Evolutionary conservation across 257 asterid species (phyloP), one percentile per base, ranked within the genome.

Genomic region (Verbena officinalis): DNA sequence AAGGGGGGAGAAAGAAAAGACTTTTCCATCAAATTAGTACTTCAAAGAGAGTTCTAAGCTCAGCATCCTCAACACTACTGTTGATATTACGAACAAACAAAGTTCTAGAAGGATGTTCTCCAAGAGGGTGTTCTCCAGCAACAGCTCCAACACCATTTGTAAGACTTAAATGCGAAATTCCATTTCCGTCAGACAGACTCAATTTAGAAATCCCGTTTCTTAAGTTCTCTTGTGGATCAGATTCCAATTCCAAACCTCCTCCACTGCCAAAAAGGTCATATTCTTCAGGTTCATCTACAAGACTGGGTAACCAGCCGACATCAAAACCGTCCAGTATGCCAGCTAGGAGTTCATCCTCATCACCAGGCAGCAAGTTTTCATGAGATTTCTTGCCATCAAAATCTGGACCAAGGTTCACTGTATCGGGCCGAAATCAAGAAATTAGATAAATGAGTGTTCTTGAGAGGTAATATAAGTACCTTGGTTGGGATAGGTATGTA

Each of bases 91-190:
- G 86, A 3, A 89, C 96, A 55, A 86, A 89, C 52, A 89, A 75
- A 3, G 96, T 89, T 73, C 93, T 68, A 0, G 96, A 86, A 70
- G 95, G 96, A 71, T 89, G 96, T 80, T 89, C 96, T 31, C 96
- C 93, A 9, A 77, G 78, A 55, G 96, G 96, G 72, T 89, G 95
- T 80, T 86, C 88, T 27, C 89, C 91, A 40, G 61, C 49, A 62
- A 79, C 62, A 55, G 78, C 52, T 64, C 80, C 84, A 34, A 19
- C 65, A 10, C 82, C 78, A 46, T 57, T 75, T 55, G 74, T 38
- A 62, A 54, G 55, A 65, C 72, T 77, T 43, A 44, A 67, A 59
- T 60, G 79, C 70, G 78, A 44, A 76, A 66, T 81, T 62, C 75
- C 54, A 46, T 64, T 59, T 21, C 67, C 64, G 71, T 83, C 83